Percentiles rank a stretch among this genome's conserved stretches.
These are phyloP conservation scores for Ceratobasidium sp. DNA, from an alignment of 1,284 basidiomycete species.

Conservation along the genomic window DNA sequence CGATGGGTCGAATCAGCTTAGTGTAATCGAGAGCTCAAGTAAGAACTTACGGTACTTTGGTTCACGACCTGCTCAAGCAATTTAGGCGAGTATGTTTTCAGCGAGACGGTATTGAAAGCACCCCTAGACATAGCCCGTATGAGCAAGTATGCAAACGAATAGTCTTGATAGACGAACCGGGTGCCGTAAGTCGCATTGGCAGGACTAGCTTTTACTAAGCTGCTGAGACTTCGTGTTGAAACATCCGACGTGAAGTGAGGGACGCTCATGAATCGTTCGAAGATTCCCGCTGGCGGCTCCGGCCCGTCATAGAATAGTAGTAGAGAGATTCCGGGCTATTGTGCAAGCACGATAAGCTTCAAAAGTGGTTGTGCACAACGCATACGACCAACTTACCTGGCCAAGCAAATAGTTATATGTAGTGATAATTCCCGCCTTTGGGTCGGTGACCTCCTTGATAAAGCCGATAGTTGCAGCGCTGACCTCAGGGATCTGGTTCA, in stretches of 20 bases:
- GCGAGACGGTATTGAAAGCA: conserved; percentile 63
- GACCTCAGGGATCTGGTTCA: conserved; percentile 56
- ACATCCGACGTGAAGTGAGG: conserved; percentile 58
- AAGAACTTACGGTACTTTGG: conserved; percentile 60
- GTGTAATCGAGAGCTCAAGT: background rate
- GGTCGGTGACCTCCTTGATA: conserved; percentile 61
- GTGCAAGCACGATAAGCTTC: background rate
- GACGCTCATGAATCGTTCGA: conserved; percentile 62
- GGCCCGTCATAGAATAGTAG: conserved; percentile 67
- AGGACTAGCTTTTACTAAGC: conserved; percentile 59
- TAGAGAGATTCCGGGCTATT: conserved; percentile 56
- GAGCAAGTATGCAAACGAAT: background rate
- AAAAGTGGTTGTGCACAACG: background rate
- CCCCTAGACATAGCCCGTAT: conserved; percentile 53
- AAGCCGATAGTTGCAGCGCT: conserved; percentile 64
- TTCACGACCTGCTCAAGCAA: conserved; percentile 63
- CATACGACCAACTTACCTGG: conserved; percentile 19
- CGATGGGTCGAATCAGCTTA: conserved; percentile 45
- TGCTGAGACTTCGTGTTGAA: conserved; percentile 57
- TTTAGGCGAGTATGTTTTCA: conserved; percentile 57
- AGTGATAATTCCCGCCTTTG: conserved; percentile 69
- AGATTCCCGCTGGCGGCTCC: conserved; percentile 61
- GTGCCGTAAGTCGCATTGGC: conserved; percentile 56
- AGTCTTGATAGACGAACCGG: conserved; percentile 54
- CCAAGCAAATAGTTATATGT: conserved; percentile 54